These are phyloP conservation scores for Trichoderma atroviride DNA, from an alignment of 2,329 filamentous ascomycete species.

Conservation along the genomic window DNA sequence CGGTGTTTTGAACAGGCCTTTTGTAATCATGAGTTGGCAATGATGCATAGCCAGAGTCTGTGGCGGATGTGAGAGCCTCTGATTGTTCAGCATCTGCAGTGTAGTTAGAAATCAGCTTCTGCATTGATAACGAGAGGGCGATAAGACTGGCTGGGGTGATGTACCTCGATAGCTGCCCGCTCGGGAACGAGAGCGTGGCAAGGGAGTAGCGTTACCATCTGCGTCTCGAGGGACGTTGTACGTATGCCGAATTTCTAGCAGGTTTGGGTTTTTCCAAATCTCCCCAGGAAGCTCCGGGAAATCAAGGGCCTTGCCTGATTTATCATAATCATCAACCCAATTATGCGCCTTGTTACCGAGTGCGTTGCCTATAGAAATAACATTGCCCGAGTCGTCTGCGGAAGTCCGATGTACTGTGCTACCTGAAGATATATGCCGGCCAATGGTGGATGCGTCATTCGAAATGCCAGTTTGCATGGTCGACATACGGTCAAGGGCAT, in stretches of 20 bases:
- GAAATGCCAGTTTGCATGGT: not conserved
- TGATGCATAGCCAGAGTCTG: not conserved
- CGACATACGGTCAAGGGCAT: not conserved
- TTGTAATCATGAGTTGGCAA: no score
- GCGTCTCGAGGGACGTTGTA: constrained; percentile 44
- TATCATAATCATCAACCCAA: constrained; percentile 51
- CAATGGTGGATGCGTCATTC: not conserved
- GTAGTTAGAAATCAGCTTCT: no score
- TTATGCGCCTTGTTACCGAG: constrained; percentile 52
- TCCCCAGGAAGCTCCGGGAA: constrained; percentile 62
- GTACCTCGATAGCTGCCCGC: constrained; percentile 40
- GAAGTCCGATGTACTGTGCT: not conserved
- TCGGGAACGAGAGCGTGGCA: constrained; percentile 38
- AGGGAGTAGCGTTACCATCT: constrained; percentile 37
- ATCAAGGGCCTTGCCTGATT: constrained; percentile 47
- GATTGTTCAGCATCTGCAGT: no score
- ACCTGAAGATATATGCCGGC: not conserved
- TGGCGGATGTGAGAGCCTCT: not conserved
- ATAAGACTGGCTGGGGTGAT: not conserved
- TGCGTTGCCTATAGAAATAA: constrained; percentile 49
- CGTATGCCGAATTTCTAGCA: constrained; percentile 43
- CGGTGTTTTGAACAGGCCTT: no score
- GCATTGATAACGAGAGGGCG: not conserved
- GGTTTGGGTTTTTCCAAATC: constrained; percentile 27
- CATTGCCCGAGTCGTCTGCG: constrained; percentile 35